Base-by-base conservation (phyloP, 176 grass and related monocot species). In the Triticum dicoccoides region DNA sequence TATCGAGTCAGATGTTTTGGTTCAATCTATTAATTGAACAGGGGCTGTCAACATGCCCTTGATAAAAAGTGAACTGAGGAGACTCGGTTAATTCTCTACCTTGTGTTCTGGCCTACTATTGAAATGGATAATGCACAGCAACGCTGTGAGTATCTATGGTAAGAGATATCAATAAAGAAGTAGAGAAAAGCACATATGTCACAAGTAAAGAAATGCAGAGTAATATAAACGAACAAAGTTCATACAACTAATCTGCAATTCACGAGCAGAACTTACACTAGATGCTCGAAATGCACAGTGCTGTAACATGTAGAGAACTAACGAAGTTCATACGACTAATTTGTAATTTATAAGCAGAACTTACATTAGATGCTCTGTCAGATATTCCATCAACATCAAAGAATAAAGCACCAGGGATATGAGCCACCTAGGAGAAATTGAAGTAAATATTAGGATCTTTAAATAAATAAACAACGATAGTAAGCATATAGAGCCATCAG, bases 321-420 rank as follows among this genome's bases (percentile, higher is more conserved):
- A 76, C 9, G 64, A 44, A 41, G 8, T 81, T 39, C 8, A 37
- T 38, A 63, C 37, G 23, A 69, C 23, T 65, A 74, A 76, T 65
- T 49, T 61, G 27, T 5, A 20, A 45, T 12, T 11, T 34, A 9
- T 47, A 33, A 75, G n/a, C 6, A 65, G 25, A 84, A 88, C 94
- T 92, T 87, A 99, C 97, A 85, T 61, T 88, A 3, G 97, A 94
- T 78, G 85, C 83, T 89, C 83, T 89, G 73, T 99, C 94, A 37
- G 94, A 99, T 87, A 99, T 96, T 44, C 92, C 97, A 66, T 99
- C 97, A 76, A 99, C 94, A 87, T 96, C 94, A 74, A 99, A 99
- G 88, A 99, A 99, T 84, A 99, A 87, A 3, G 94, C 89, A 66
- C 94, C 90, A 74, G 90, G 94, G 84, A 99, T 99, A 91, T 99